Evolutionary conservation across 495 filamentous ascomycete genomes (phyloP), one percentile per base, ranked within the genome.

Genomic region (Haplographium delicatum): DNA sequence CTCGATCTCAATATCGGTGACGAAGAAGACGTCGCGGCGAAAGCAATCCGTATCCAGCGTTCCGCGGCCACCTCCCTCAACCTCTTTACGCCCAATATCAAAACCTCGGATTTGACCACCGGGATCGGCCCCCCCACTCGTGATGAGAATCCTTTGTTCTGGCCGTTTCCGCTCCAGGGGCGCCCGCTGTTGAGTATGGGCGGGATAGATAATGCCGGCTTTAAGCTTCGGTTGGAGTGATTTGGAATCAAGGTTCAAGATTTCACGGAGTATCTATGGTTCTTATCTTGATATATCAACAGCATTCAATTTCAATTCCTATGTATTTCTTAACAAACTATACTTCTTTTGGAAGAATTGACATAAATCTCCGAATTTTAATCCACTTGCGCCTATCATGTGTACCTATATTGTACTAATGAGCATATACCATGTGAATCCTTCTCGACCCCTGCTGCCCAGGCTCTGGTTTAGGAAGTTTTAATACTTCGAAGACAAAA

Each of bases 131-230:
- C 53, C 33, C 44, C 40, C 15, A 18, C 30, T n/a, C 2, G 28
- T 5, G 34, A 27, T 9, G 23, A 47, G 15, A 51, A 55, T 22
- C 60, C 48, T 11, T 50, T 79, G 28, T 80, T 79, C 23, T 78
- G 73, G 72, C 72, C 72, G 1, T 79, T 79, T 51, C 74, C 74
- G 1, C 70, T 76, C 64, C 75, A 79, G 44, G 74, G 73, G 2
- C 60, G 71, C n/a, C 74, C 76, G 1, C 66, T 77, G 48, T 41
- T 80, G 46, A 69, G 68, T 5, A 64, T 59, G 20, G 69, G 71
- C 18, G 59, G 65, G 46, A 60, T 78, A 43, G 66, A 72, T 51
- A 62, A 70, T 26, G 67, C 68, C 9, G 76, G 76, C 2, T 80
- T 80, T 51, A 57, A 25, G 22, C 0, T 55, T 5, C 16, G 35